phyloP scores from a whole-genome alignment of 2,329 filamentous ascomycete species.

The Claviceps arundinis region DNA sequence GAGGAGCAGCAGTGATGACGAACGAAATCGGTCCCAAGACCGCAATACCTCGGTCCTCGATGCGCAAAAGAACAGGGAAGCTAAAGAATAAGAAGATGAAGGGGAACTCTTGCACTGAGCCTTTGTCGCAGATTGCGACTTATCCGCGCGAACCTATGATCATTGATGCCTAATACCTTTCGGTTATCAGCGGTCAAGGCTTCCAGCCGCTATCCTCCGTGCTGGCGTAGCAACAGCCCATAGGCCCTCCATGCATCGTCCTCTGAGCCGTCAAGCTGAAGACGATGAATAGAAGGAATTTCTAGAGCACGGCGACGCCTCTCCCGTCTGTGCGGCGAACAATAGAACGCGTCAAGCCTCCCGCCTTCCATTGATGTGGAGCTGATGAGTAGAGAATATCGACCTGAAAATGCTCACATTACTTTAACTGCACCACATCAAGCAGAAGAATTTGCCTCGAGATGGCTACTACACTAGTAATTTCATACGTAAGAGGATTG shows the following conservation, averaged over 20 bases:
- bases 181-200: not conserved
- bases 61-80: too few species aligned
- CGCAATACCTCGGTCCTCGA: too few species aligned
- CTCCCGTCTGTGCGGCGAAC: not conserved
- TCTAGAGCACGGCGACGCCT: not conserved
- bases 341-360: not conserved
- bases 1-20: constrained; percentile 8
- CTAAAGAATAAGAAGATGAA: not conserved
- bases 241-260: not conserved
- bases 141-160: not conserved
- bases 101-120: not conserved
- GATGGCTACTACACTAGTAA: too few species aligned
- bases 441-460: too few species aligned
- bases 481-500: too few species aligned
- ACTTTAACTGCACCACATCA: too few species aligned
- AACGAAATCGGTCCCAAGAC: not conserved
- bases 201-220: not conserved
- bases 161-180: not conserved
- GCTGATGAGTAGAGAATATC: not conserved
- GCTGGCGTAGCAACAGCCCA: not conserved
- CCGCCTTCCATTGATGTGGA: not conserved
- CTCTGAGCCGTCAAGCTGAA: not conserved
- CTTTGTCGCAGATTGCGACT: not conserved
- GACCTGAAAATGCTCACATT: too few species aligned
- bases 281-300: not conserved